phyloP scores from a whole-genome alignment of 78 protist genomes.

The Guillardia theta region DNA sequence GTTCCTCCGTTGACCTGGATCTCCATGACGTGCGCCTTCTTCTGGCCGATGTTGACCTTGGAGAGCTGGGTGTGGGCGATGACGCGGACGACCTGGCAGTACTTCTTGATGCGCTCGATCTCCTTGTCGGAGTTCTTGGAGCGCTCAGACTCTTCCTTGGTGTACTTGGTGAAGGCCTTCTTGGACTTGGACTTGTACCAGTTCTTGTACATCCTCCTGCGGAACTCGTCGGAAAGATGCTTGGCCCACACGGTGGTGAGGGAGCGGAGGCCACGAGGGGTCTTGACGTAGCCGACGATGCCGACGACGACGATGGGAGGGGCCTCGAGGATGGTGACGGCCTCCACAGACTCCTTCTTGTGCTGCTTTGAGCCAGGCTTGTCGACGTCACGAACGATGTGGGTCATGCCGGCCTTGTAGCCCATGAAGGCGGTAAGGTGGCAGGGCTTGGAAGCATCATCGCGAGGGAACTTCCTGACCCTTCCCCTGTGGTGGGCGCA shows the following conservation, averaged over 20 bases:
- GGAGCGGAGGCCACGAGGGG: constrained; percentile 94
- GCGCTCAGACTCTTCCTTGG: constrained; percentile 71
- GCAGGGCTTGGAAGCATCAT: constrained; percentile 83
- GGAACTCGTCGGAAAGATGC: constrained; percentile 81
- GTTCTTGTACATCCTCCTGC: constrained; percentile 96
- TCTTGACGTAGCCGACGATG: constrained; percentile 97
- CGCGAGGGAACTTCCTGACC: constrained; percentile 96
- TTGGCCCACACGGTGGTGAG: constrained; percentile 99
- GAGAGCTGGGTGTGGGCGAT: constrained; percentile 97
- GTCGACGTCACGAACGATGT: constrained; percentile 98
- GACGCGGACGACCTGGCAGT: constrained; percentile 97
- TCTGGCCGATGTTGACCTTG: constrained; percentile 82
- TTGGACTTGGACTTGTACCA: constrained; percentile 92
- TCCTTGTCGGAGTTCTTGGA: constrained; percentile 68
- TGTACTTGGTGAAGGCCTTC: constrained; percentile 96
- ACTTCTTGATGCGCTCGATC: constrained; percentile 88
- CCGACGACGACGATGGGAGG: constrained; percentile 99
- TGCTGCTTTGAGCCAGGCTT: constrained; percentile 91
- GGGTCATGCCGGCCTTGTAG: constrained; percentile 99
- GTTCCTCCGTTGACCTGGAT: constrained; percentile 99
- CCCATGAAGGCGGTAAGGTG: constrained; percentile 98
- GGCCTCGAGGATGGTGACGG: constrained; percentile 98
- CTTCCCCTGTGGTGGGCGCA: constrained; percentile 87
- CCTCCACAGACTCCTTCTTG: constrained; percentile 98
- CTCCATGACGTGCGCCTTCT: constrained; percentile 99